Base-by-base conservation (phyloP, 306 rosid species). In the Quercus dentata region DNA sequence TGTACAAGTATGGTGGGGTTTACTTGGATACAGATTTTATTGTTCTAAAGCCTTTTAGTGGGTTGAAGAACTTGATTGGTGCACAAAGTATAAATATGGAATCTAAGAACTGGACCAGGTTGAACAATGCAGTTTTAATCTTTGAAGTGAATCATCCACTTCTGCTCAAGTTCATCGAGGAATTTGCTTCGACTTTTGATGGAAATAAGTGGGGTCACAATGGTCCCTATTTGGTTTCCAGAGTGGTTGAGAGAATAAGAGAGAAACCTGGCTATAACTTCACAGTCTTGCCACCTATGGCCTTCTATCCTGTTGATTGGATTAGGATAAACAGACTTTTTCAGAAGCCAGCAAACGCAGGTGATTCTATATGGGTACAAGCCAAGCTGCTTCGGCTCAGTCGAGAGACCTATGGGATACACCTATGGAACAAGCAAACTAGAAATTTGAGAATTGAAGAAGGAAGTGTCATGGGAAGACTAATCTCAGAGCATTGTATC, bases 61-160 rank as follows among this genome's bases (percentile, higher is more conserved):
- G 82, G 67, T 75, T 95, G 85, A 90, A 89, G 75, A 95, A 95
- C 81, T 78, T 79, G 27, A 89, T 93, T 38, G 98, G 90, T 44
- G 97, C 94, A 44, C 99, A 92, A 49, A 90, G 96, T 64, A 44
- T 79, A 62, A 84, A 88, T 73, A 31, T 44, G 6, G 75, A 63
- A 10, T 49, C 82, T 6, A 81, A 79, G 76, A 86, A 81, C 3
- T 95, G 97, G 99, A 93, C 90, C 19, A 89, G 90, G 38, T 73
- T 95, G 17, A 95, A 93, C 27, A 95, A 91, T 49, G 96, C 97
- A 71, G 87, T 95, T 78, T 76, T 95, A 62, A 76, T 91, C 21
- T 95, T 92, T 74, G 97, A 95, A 33, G 78, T 63, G 86, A 89
- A 90, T 4, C 98, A 95, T 81, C 99, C 97, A 15, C 94, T 95